A percentile compares a stretch with the other conserved stretches of the same genome.
Evolutionary conservation across 495 filamentous ascomycete genomes (phyloP).

Genomic region (Talaromyces stipitatus): DNA sequence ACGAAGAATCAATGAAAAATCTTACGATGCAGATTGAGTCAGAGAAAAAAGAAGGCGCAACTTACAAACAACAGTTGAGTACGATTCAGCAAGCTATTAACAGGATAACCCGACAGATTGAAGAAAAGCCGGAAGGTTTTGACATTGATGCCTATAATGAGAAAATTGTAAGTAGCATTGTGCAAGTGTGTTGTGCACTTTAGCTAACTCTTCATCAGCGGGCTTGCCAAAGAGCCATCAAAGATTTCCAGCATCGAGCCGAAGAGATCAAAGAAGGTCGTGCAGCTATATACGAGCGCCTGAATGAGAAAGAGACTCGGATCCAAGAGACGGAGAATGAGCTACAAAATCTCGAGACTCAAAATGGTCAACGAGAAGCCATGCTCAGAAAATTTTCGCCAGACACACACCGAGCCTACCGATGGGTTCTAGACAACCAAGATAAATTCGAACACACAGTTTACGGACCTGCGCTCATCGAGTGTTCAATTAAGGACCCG

Average conservation of each 20-base stretch:
- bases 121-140: slow-evolving; percentile 43
- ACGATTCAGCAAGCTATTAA: slow-evolving; percentile 35
- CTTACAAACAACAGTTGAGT: slow-evolving; percentile 42
- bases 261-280: slow-evolving; percentile 21
- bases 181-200: background rate
- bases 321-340: slow-evolving; percentile 37
- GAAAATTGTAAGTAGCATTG: slow-evolving; percentile 27
- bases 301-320: slow-evolving; percentile 16
- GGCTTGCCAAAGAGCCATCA: slow-evolving; percentile 25
- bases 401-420: slow-evolving; percentile 65
- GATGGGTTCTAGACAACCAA: slow-evolving; percentile 69
- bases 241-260: slow-evolving; percentile 23
- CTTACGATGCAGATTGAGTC: slow-evolving; percentile 46
- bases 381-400: slow-evolving; percentile 47
- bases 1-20: slow-evolving; percentile 48
- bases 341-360: slow-evolving; percentile 59
- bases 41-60: slow-evolving; percentile 44
- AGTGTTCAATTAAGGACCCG: slow-evolving; percentile 72
- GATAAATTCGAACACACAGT: slow-evolving; percentile 70
- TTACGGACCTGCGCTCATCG: slow-evolving; percentile 77
- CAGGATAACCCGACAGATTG: slow-evolving; percentile 36
- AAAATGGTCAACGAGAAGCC: slow-evolving; percentile 63
- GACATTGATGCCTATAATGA: slow-evolving; percentile 49
- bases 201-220: slow-evolving; percentile 24
- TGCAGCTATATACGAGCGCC: slow-evolving; percentile 17